phyloP scores from a whole-genome alignment of 2,329 filamentous ascomycete genomes.

The Fusarium burgessii region DNA sequence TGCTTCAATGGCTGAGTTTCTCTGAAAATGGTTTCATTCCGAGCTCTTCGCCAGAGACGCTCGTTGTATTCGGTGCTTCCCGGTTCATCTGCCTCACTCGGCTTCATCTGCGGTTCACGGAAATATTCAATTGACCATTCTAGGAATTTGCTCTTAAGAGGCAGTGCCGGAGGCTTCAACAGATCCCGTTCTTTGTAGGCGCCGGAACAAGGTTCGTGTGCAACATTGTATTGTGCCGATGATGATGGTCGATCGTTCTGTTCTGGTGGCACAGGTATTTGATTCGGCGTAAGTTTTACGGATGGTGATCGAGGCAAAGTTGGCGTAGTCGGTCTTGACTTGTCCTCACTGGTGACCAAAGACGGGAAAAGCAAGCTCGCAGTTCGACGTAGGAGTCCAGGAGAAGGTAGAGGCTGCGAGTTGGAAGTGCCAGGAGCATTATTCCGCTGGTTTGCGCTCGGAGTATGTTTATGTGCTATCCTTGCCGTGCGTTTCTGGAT shows the following conservation, averaged over 20 bases:
- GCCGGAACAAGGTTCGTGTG: conserved; percentile 82
- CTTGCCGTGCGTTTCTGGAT: conserved; percentile 67
- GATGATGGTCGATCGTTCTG: conserved; percentile 73
- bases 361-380: conserved; percentile 73
- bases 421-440: conserved; percentile 54
- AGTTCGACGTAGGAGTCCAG: conserved; percentile 71
- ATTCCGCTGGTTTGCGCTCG: conserved; percentile 58
- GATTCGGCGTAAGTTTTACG: conserved; percentile 57
- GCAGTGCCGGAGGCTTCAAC: conserved; percentile 72
- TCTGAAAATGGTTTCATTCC: conserved; percentile 91
- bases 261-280: conserved; percentile 71
- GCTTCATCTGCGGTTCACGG: conserved; percentile 97
- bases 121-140: conserved; percentile 99
- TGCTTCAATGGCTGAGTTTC: conserved; percentile 96
- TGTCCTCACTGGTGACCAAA: conserved; percentile 65
- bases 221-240: conserved; percentile 78
- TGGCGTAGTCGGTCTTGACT: conserved; percentile 49
- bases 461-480: conserved; percentile 59
- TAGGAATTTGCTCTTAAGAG: conserved; percentile 84
- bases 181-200: conserved; percentile 75
- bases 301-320: conserved; percentile 48
- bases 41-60: conserved; percentile 88
- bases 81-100: conserved; percentile 93
- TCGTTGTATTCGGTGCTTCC: conserved; percentile 97
- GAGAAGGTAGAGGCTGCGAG: conserved; percentile 63